A percentile compares a stretch with the other conserved stretches of the same genome.
Conservation (phyloP, 78 protist species). For the Polysphondylium violaceum region DNA sequence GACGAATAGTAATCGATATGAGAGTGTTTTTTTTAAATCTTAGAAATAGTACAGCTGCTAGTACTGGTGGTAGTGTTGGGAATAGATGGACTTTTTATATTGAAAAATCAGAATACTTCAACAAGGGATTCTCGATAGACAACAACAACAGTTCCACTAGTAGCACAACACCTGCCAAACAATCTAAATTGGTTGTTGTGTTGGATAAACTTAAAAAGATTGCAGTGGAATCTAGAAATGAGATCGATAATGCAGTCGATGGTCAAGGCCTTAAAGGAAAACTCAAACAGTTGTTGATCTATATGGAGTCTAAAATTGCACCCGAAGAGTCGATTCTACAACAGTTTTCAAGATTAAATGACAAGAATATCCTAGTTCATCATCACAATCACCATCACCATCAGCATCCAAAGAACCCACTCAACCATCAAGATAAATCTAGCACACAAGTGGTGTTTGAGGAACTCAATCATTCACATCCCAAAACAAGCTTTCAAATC, state of each 20-base stretch:
- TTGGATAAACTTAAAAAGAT: constrained; percentile 16
- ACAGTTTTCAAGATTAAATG: constrained; percentile 40
- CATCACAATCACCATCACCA: constrained; percentile 3
- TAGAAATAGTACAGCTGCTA: too few relatives aligned
- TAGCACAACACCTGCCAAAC: not conserved
- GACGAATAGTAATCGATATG: too few relatives aligned
- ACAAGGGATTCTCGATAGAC: not conserved
- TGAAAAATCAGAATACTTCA: constrained; percentile 52
- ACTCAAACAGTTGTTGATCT: constrained; percentile 14
- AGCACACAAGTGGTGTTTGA: constrained; percentile 2
- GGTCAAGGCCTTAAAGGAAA: constrained; percentile 49
- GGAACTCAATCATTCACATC: constrained; percentile 12
- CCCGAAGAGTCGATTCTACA: constrained; percentile 56
- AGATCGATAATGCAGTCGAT: constrained; percentile 47
- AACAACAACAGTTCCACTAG: not conserved
- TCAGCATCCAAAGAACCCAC: not conserved
- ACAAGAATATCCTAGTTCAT: constrained; percentile 8
- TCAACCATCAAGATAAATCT: not conserved
- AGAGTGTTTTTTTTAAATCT: too few relatives aligned
- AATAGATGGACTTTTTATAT: constrained; percentile 70
- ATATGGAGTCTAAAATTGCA: constrained; percentile 35
- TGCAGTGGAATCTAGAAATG: constrained; percentile 47
- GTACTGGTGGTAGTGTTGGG: too few relatives aligned
- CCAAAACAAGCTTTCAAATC: constrained; percentile 18
- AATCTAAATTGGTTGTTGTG: not conserved